Evolutionary conservation across 169 alveolate species (phyloP).

Genomic region (Ichthyophthirius multifiliis): DNA sequence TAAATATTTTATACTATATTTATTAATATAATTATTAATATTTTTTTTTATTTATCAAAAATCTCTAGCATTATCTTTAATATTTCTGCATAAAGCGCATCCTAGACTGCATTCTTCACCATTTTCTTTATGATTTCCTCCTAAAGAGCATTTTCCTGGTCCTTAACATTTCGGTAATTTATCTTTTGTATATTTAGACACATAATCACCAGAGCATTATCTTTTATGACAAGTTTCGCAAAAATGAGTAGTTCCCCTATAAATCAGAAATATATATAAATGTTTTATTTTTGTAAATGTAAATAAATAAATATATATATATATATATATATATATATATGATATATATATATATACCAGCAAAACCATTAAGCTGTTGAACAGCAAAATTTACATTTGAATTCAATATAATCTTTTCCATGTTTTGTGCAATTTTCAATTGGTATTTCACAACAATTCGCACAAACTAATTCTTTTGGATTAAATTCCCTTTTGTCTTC

Average conservation of each 20-base stretch:
- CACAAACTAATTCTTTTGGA: constrained; percentile 81
- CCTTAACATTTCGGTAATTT: constrained; percentile 81
- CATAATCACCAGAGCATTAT: constrained; percentile 82
- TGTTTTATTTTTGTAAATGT: neutral
- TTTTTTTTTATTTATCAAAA: constrained; percentile 28
- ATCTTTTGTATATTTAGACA: constrained; percentile 61
- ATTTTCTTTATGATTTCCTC: constrained; percentile 82
- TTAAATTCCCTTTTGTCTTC: constrained; percentile 63
- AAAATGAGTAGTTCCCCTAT: constrained; percentile 82
- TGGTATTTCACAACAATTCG: constrained; percentile 70
- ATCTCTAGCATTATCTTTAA: constrained; percentile 42
- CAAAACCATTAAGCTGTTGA: constrained; percentile 83
- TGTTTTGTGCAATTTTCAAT: constrained; percentile 71
- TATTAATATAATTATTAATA: too few relatives aligned
- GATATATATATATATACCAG: constrained; percentile 40
- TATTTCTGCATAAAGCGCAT: constrained; percentile 82
- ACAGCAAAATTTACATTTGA: constrained; percentile 86
- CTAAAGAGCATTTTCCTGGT: constrained; percentile 68
- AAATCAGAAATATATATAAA: neutral
- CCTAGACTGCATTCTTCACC: constrained; percentile 89
- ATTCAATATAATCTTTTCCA: constrained; percentile 83
- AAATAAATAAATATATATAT: neutral
- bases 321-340: neutral
- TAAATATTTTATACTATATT: too few relatives aligned
- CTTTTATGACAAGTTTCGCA: constrained; percentile 86